Evolutionary conservation across 192 early-diverging fungal species (phyloP), one percentile per base, ranked within the genome.

Genomic region (Mortierella alpina): DNA sequence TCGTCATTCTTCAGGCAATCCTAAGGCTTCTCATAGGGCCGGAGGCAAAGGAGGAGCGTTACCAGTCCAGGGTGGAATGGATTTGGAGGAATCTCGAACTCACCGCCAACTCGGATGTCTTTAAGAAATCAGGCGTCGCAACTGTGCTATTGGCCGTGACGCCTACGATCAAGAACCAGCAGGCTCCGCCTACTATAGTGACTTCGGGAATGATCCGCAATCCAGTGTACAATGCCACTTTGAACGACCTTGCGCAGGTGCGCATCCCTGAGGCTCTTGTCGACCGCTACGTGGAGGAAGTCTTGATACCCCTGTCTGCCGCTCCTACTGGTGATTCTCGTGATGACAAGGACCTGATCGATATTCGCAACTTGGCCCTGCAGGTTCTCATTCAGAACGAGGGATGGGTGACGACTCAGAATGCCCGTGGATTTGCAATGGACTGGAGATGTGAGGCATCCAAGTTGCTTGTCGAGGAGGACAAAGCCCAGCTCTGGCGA

Each of bases 221-320:
- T 6, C 0, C 14, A 2, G 9, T 54, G 6, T 46, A 20, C 5
- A 80, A 67, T 45, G 49, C 63, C 5, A 68, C 77, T 1, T 59
- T 80, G 53, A 23, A n/a, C 2, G 63, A 62, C 20, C 44, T 72
- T 8, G 63, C 77, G 12, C 23, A 59, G 47, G 48, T 72, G 4
- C 17, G 20, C 0, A 18, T 80, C 14, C 77, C 77, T 44, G 54
- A 64, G 12, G 40, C 20, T 6, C 31, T 68, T 31, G 42, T 72
- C 54, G 22, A 63, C 22, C 77, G 77, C 12, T 80, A 80, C 47
- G 60, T 80, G 22, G 70, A 72, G 3, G 65, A 72, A 12, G 46
- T 72, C 8, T 18, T 80, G 41, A 23, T 68, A 7, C 77, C 77
- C 17, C 65, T 80, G 64, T 60, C n/a, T 39, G 59, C 18, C 17